Base-by-base conservation (phyloP, 73 alveolate species). In the Symbiodinium pilosum region DNA sequence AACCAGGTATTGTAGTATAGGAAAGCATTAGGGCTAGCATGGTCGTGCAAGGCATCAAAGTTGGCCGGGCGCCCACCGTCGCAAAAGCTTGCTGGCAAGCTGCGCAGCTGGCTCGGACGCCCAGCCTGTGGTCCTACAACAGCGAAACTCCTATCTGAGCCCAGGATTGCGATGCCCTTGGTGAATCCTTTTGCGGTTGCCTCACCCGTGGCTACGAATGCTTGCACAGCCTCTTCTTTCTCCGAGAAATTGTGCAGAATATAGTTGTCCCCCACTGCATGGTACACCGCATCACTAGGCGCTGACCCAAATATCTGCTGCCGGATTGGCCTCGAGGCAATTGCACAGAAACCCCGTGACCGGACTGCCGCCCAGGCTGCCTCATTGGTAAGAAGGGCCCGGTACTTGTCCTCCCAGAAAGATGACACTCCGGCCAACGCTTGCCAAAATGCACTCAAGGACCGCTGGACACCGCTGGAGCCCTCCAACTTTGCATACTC, bases 121-220 rank as follows among this genome's bases (percentile, higher is more conserved):
- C 59, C 59, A 47, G 6, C 59, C 59, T 26, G 81, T 47, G 59
- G 59, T 47, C 14, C 39, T 38, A 14, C 38, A 32, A n/a, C 81
- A 14, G 81, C 24, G 38, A 64, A 28, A 9, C 34, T 64, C 81
- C 12, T 34, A 20, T 64, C 81, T 28, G 39, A 18, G 81, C 38
- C 34, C 32, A 64, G 81, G 30, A 64, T 28, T 64, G 26, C 52
- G 52, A 77, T 77, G 87, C 87, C 87, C 87, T 2, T 30, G 38
- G 43, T 81, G 47, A 75, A 93, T 40, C 98, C 98, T 68, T 47
- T 43, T 18, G 83, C n/a, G 26, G 98, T 93, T 8, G 98, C 98
- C 41, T 93, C 98, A 6, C 98, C 98, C 4, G 98, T 93, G 84
- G 98, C 98, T 41, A 93, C 98, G 36, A 93, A 93, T 14, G 98